phyloP scores from a whole-genome alignment of 495 filamentous ascomycete genomes.

The Penicillium lagena region DNA sequence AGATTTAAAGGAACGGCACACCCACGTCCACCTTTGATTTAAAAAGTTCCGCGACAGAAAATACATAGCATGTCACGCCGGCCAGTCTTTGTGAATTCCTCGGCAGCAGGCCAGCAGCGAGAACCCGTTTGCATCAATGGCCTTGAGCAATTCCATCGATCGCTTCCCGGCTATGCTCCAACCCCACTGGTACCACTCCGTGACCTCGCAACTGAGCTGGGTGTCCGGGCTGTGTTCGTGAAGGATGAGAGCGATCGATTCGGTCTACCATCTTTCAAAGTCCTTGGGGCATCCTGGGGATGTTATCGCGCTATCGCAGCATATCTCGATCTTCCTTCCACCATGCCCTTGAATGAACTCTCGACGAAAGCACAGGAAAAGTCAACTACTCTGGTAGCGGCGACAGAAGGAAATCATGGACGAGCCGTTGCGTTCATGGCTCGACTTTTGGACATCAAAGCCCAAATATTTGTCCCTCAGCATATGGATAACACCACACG shows the following conservation, averaged over 20 bases:
- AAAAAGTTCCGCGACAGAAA: too few relatives aligned
- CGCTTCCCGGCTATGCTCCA: constrained; percentile 40
- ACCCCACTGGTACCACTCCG: constrained; percentile 48
- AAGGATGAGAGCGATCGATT: constrained; percentile 55
- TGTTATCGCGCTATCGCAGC: constrained; percentile 47
- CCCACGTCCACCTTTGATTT: too few relatives aligned
- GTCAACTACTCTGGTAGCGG: constrained; percentile 38
- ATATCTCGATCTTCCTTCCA: constrained; percentile 29
- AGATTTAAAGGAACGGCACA: too few relatives aligned
- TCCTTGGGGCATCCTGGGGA: constrained; percentile 72
- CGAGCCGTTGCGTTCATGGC: constrained; percentile 63
- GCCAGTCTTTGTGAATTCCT: constrained; percentile 26
- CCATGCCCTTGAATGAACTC: constrained; percentile 32
- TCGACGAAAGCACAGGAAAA: constrained; percentile 21
- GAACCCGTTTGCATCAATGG: constrained; percentile 7
- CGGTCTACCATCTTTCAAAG: constrained; percentile 69
- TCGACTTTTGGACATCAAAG: constrained; percentile 40
- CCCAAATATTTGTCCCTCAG: constrained; percentile 50
- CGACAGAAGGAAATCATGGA: constrained; percentile 70
- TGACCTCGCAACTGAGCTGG: constrained; percentile 47
- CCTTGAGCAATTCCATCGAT: constrained; percentile 39
- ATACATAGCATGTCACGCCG: not conserved
- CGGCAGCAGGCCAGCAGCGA: constrained; percentile 13
- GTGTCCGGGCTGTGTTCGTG: constrained; percentile 45
- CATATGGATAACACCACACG: constrained; percentile 45